Percentiles rank a stretch among this genome's conserved stretches.
Conservation (phyloP, 805 yeast species). For the Pichia thaimueangensis region DNA sequence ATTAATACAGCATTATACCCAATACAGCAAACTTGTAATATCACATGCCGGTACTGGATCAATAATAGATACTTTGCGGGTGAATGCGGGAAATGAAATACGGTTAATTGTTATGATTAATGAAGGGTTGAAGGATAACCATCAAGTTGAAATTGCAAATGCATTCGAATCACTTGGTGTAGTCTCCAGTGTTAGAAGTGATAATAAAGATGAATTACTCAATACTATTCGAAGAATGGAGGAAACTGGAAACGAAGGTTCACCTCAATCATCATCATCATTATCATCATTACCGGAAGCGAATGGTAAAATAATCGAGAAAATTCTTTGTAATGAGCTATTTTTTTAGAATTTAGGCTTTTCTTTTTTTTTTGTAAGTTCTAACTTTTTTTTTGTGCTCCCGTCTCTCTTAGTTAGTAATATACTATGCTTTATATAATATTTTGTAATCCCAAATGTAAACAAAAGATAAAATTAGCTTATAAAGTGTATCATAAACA, state of each 20-base stretch:
- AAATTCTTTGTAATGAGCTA: background rate
- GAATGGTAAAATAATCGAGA: background rate
- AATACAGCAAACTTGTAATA: conserved; percentile 51
- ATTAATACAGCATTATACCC: conserved; percentile 36
- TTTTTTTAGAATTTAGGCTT: too few species aligned
- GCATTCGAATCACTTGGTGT: conserved; percentile 37
- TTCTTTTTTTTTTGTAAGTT: too few species aligned
- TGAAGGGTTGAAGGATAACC: conserved; percentile 73
- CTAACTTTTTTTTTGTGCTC: too few species aligned
- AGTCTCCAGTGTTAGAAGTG: conserved; percentile 11
- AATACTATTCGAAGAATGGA: too few species aligned
- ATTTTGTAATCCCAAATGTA: too few species aligned
- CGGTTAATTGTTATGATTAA: conserved; percentile 69
- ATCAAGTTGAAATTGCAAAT: conserved; percentile 72
- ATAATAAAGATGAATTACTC: background rate
- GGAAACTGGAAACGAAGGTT: too few species aligned
- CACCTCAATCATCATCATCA: too few species aligned
- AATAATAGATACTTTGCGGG: conserved; percentile 66
- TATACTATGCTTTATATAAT: too few species aligned
- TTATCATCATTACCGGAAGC: background rate
- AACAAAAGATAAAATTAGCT: too few species aligned
- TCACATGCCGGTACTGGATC: conserved; percentile 95
- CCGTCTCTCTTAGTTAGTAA: too few species aligned
- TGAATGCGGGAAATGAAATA: conserved; percentile 25
- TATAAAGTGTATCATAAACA: too few species aligned